Evolutionary conservation across 306 rosid species (phyloP), one percentile per base, ranked within the genome.

Genomic region (Bauhinia variegata): DNA sequence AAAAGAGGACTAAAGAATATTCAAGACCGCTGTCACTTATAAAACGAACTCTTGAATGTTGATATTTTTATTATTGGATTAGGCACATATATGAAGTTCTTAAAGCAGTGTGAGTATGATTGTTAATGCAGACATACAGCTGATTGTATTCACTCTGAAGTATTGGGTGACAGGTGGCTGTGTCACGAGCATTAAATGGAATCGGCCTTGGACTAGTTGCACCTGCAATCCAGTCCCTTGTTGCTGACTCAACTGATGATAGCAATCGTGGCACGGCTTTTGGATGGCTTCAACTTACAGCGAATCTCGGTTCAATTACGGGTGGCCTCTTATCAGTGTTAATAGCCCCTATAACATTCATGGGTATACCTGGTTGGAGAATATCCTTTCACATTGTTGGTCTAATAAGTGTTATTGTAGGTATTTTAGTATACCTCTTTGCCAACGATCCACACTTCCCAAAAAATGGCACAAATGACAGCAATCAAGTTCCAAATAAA

Each of bases 281-380:
- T 67, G 97, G 99, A 50, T 93, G 97, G 99, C 99, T 90, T 68
- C 97, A 90, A 65, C 63, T 86, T 23, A 93, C 97, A 0, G 89
- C 89, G 61, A 93, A 88, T 76, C 41, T 93, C 43, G 99, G 99
- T 63, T 86, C 96, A 5, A 78, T 88, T 53, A 72, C 88, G 16
- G 99, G 97, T 5, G 99, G 99, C 43, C 86, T 86, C 57, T 83
- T 81, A 51, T 80, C 99, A 9, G 81, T 90, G 55, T 39, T 93
- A 78, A 70, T 90, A 71, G 96, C 99, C 75, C 95, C 97, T 13
- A 8, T 63, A 15, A 90, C 90, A 17, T 31, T 90, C 8, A 42
- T 89, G 85, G 99, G 99, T 7, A 83, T 93, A 30, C 86, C 97
- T 47, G 99, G 99, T 59, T 93, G 99, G 99, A 84, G 99, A 78